Conservation (phyloP, 768 basidiomycete genomes). For the Lactifluus piperatus region DNA sequence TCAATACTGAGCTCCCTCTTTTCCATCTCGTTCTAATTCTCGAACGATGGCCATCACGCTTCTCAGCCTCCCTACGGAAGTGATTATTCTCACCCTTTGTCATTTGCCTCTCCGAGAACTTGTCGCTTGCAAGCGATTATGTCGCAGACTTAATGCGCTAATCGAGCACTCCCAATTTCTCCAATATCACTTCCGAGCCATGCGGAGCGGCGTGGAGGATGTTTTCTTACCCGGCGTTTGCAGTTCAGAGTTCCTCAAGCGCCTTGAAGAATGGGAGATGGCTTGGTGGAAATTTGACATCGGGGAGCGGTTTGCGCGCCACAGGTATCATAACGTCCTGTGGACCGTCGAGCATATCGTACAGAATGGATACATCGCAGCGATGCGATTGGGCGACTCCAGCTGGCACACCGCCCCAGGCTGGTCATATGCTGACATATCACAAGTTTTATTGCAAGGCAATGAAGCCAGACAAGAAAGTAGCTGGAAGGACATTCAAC, state of each 20-base stretch:
- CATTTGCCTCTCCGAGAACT: slow-evolving; percentile 7
- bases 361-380: slow-evolving; percentile 8
- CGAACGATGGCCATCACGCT: not conserved
- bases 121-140: slow-evolving; percentile 8
- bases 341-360: slow-evolving; percentile 15
- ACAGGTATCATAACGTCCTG: slow-evolving; percentile 10
- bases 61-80: slow-evolving; percentile 3
- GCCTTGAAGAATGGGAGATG: slow-evolving; percentile 8
- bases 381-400: slow-evolving; percentile 13
- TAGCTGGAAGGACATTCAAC: slow-evolving; percentile 9
- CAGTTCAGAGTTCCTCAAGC: slow-evolving; percentile 7
- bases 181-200: slow-evolving; percentile 10
- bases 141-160: not conserved
- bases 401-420: slow-evolving; percentile 12
- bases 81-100: slow-evolving; percentile 1
- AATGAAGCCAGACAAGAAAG: not conserved
- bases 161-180: slow-evolving; percentile 2
- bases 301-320: slow-evolving; percentile 13
- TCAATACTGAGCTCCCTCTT: too few relatives aligned
- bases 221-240: slow-evolving; percentile 2
- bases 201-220: slow-evolving; percentile 12
- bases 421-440: slow-evolving; percentile 15
- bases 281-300: slow-evolving; percentile 13
- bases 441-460: not conserved
- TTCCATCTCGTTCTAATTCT: not conserved